Evolutionary conservation across 1,284 basidiomycete genomes (phyloP).

Genomic region (Boletus smithii): DNA sequence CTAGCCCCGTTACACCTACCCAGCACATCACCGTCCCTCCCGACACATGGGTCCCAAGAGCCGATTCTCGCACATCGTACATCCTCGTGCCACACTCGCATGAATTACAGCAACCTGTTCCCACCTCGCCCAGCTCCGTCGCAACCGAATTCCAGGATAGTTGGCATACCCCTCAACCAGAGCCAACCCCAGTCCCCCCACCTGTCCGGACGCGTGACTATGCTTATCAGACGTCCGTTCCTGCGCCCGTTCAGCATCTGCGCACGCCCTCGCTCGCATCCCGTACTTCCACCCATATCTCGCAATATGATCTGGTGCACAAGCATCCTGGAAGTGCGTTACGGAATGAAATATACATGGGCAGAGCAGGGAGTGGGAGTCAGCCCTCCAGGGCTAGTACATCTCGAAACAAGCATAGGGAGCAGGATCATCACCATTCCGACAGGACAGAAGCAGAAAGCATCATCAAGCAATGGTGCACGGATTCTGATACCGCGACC

Average conservation of each 20-base stretch:
- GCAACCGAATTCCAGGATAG: conserved; percentile 17
- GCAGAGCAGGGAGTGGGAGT: conserved; percentile 25
- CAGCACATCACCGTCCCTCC: conserved; percentile 24
- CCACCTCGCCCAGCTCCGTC: conserved; percentile 20
- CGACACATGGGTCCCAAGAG: conserved; percentile 43
- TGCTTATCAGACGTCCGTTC: conserved; percentile 24
- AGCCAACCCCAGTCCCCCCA: conserved; percentile 20
- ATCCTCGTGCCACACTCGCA: conserved; percentile 41
- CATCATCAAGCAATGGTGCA: conserved; percentile 31
- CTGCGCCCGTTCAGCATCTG: conserved; percentile 9
- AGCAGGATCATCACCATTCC: conserved; percentile 13
- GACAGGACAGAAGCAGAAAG: conserved; percentile 27
- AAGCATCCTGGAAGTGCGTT: conserved; percentile 26
- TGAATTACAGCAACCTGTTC: conserved; percentile 30
- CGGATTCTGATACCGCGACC: conserved; percentile 21
- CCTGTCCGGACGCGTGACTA: conserved; percentile 31
- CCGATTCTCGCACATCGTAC: conserved; percentile 27
- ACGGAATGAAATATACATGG: conserved; percentile 25
- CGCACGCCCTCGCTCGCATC: conserved; percentile 26
- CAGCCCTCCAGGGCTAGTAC: conserved; percentile 18
- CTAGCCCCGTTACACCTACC: conserved; percentile 13
- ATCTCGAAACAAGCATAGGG: conserved; percentile 18
- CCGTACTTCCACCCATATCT: conserved; percentile 29
- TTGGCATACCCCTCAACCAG: conserved; percentile 3
- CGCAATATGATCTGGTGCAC: conserved; percentile 33